Base-by-base conservation (phyloP, 129 eudicot species). In the Tagetes erecta region DNA sequence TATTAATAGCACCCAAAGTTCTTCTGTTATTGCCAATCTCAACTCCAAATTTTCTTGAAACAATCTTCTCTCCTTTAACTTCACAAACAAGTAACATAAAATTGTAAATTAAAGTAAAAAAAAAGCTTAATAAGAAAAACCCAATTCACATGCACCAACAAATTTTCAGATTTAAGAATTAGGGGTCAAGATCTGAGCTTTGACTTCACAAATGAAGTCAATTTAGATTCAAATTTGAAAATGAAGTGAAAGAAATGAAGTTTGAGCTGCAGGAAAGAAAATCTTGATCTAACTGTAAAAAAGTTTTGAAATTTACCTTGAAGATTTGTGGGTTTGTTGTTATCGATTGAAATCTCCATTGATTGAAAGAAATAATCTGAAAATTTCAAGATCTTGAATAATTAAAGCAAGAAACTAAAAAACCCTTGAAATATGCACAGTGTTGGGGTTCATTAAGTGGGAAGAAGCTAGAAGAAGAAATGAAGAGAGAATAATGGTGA, bases 1-100 rank as follows among this genome's bases (percentile, higher is more conserved):
- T 92, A 80, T 83, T 86, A 67, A 91, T 86, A 30, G 67, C 85
- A 65, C 95, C 46, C 52, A 88, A 71, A 41, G 84, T 89, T 75
- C 95, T 88, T 75, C 97, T 67, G 62, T 79, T 85, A 27, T 77
- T 72, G 47, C 87, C 79, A 62, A 83, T 74, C 75, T 85, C 88
- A 27, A 75, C 83, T 58, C 94, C 97, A 76, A 85, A 76, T 75
- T 91, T 84, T 67, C 87, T 12, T 35, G 65, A 58, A 36, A 10
- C 9, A 64, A 77, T 77, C 70, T 59, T 77, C 70, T 77, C 70
- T 58, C 81, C 76, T 69, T 69, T 77, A 12, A 69, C 76, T 77
- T 77, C 76, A 77, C 52, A 77, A 69, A 45, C 38, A 20, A 20
- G 27, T 20, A 20, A 20, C 27, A 20, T 20, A 11, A 47, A 59